Evolutionary conservation across 2,329 filamentous ascomycete genomes (phyloP), one percentile per base, ranked within the genome.

Genomic region (Drechslerella dactyloides): DNA sequence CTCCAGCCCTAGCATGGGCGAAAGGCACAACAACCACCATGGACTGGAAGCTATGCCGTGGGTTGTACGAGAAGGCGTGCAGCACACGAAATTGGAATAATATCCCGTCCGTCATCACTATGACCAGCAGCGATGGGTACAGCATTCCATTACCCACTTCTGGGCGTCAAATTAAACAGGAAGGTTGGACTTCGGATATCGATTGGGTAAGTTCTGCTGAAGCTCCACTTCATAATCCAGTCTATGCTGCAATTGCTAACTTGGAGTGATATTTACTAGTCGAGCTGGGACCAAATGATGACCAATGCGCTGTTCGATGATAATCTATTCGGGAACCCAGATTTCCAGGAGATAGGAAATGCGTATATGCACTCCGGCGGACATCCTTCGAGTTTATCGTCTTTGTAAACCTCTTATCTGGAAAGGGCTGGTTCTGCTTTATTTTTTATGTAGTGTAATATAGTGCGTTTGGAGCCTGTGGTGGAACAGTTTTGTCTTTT

Each of bases 251-350:
- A 4, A 10, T 10, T 19, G 44, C 44, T 48, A 21, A 21, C 40
- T n/a, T 24, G 2, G 17, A 2, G 46, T 40, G 35, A 7, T 11
- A 6, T 27, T 15, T 17, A 15, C 10, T 53, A 72, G 68, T 72
- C 68, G 33, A 65, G 40, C 51, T 72, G 68, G 68, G 68, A 72
- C 44, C 68, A 65, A 57, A 72, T 72, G 68, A 72, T 72, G 68
- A 72, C 68, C 6, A 72, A 72, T 35, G 68, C 68, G 2, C 55
- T 72, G 1, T 72, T 65, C 19, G 68, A 72, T 24, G 68, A 72
- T 52, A 65, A 72, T 46, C 55, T 72, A 2, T 56, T 72, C 10
- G 68, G 60, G 24, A 72, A 72, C 27, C 68, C 68, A 1, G 68
- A 65, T 53, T 72, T 72, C 21, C 68, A 72, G 23, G 68, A 72